phyloP scores from a whole-genome alignment of 352 stramenopile species.

The Phytophthora podocarpi region DNA sequence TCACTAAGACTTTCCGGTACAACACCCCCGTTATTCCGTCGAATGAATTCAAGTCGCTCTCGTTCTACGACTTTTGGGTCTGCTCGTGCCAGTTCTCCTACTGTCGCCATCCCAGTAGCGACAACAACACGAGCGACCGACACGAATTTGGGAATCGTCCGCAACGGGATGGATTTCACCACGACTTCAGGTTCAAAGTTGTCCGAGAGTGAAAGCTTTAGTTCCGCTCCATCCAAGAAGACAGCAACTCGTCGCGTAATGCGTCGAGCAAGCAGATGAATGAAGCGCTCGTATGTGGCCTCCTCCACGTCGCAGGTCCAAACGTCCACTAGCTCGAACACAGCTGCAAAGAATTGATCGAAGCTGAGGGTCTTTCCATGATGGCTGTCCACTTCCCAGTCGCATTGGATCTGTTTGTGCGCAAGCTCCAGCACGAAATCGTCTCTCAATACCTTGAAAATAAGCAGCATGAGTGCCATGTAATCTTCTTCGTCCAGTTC shows the following conservation, averaged over 20 bases:
- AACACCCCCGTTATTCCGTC: slow-evolving; percentile 31
- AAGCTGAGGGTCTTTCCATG: slow-evolving; percentile 54
- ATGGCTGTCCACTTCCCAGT: slow-evolving; percentile 83
- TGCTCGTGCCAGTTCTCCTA: slow-evolving; percentile 66
- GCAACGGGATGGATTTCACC: slow-evolving; percentile 76
- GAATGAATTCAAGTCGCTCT: slow-evolving; percentile 57
- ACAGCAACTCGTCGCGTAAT: slow-evolving; percentile 76
- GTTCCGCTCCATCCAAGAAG: slow-evolving; percentile 70
- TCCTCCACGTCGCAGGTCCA: slow-evolving; percentile 85
- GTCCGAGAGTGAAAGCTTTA: slow-evolving; percentile 74
- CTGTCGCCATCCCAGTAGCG: slow-evolving; percentile 48
- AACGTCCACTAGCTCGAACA: slow-evolving; percentile 83
- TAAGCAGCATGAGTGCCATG: slow-evolving; percentile 70
- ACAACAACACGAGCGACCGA: slow-evolving; percentile 64
- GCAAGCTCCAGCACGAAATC: slow-evolving; percentile 71
- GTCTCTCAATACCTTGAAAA: slow-evolving; percentile 79
- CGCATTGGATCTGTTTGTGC: slow-evolving; percentile 66
- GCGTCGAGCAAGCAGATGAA: slow-evolving; percentile 63
- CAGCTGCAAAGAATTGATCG: slow-evolving; percentile 67
- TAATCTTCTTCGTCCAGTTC: slow-evolving; percentile 70
- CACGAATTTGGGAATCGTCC: slow-evolving; percentile 70
- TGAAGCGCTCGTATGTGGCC: slow-evolving; percentile 65
- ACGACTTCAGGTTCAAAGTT: slow-evolving; percentile 78
- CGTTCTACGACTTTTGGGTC: slow-evolving; percentile 61
- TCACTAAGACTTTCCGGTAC: slow-evolving; percentile 12